These are phyloP conservation scores for Chenopodium berlandieri DNA, from an alignment of 148 eudicot species.

Conservation along the genomic window DNA sequence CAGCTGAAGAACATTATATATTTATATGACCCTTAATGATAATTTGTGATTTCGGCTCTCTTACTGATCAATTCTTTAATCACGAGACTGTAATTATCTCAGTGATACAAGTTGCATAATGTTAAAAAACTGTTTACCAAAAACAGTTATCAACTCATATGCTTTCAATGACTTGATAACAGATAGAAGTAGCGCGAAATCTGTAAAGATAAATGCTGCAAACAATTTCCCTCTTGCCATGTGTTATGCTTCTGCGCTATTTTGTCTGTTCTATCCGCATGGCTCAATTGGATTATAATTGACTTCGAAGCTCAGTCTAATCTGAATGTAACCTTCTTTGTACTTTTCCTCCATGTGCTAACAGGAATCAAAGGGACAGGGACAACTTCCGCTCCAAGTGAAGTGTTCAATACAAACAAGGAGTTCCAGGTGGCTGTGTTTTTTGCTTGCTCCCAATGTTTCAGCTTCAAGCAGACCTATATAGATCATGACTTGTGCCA, in stretches of 20 bases:
- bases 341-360: conserved; percentile 34
- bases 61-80: not conserved
- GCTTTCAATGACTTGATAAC: not conserved
- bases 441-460: conserved; percentile 23
- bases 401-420: conserved; percentile 31
- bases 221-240: conserved; percentile 8
- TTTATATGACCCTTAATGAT: not conserved
- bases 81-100: not conserved
- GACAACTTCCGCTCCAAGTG: conserved; percentile 36
- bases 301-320: conserved; percentile 10
- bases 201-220: not conserved
- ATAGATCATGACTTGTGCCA: conserved; percentile 22
- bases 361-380: conserved; percentile 32
- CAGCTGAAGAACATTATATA: not conserved
- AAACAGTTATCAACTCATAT: not conserved
- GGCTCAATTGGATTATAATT: conserved; percentile 1
- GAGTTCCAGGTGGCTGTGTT: conserved; percentile 28
- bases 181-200: not conserved
- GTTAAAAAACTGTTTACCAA: not conserved
- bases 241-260: conserved; percentile 7
- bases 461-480: conserved; percentile 14
- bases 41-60: not conserved
- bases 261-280: conserved; percentile 1
- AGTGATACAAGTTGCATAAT: conserved; percentile 13
- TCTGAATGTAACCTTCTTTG: conserved; percentile 19